phyloP scores from a whole-genome alignment of 108 stramenopile genomes.

The Cyclostephanos tholiformis region DNA sequence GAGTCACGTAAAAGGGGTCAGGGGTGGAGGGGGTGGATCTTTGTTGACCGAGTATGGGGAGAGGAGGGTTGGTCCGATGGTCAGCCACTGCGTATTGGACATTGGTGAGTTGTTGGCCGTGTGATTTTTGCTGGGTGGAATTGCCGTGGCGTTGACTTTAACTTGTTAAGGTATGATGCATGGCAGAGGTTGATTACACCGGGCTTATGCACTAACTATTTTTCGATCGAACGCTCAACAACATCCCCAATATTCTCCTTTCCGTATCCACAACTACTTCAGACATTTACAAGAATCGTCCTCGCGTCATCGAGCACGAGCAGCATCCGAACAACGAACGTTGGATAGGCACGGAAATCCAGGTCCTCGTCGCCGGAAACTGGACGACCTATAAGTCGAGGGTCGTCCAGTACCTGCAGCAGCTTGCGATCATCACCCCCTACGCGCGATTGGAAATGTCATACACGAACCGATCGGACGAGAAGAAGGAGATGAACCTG shows the following conservation, averaged over 20 bases:
- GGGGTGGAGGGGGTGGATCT: constrained; percentile 19
- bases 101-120: constrained; percentile 57
- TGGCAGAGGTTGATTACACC: no score
- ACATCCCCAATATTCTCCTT: not conserved
- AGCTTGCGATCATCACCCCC: constrained; percentile 96
- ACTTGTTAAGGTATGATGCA: no score
- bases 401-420: constrained; percentile 91
- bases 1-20: constrained; percentile 45
- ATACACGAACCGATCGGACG: constrained; percentile 64
- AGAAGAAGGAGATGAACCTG: constrained; percentile 65
- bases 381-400: constrained; percentile 92
- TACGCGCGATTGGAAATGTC: constrained; percentile 84
- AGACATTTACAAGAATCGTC: constrained; percentile 91
- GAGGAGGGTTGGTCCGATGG: constrained; percentile 36
- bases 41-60: constrained; percentile 40
- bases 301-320: constrained; percentile 79
- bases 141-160: no score
- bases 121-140: not conserved
- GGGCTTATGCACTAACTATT: no score
- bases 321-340: constrained; percentile 63
- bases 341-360: constrained; percentile 88
- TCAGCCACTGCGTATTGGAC: constrained; percentile 87
- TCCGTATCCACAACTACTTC: not conserved
- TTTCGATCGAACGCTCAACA: not conserved
- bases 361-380: constrained; percentile 88